A percentile compares a stretch with the other conserved stretches of the same genome.
These are phyloP conservation scores for Xylaria acuta DNA, from an alignment of 495 filamentous ascomycete genomes.

Conservation along the genomic window DNA sequence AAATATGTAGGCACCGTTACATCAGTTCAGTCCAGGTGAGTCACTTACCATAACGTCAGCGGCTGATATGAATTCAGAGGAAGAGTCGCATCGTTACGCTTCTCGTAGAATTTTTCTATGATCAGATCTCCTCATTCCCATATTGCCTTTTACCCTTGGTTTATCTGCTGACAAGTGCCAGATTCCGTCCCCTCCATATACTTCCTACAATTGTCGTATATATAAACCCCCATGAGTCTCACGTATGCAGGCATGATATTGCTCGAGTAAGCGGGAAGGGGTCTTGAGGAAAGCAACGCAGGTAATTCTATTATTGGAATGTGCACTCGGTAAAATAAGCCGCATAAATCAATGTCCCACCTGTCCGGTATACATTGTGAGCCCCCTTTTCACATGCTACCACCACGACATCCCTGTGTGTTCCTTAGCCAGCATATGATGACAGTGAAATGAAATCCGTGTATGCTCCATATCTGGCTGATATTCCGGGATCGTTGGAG, in stretches of 20 bases:
- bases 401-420: background rate
- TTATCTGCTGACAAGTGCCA: slow-evolving; percentile 1
- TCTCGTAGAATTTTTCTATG: background rate
- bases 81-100: background rate
- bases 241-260: background rate
- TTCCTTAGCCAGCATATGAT: background rate
- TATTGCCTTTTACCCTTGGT: background rate
- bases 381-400: background rate
- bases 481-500: too few relatives aligned
- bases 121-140: background rate
- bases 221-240: background rate
- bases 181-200: background rate
- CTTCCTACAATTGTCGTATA: background rate
- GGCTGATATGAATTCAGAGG: background rate
- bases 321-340: background rate
- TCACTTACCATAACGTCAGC: background rate
- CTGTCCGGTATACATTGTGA: background rate
- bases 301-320: background rate
- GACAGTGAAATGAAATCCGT: background rate
- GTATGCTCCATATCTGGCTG: background rate
- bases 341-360: background rate
- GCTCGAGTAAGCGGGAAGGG: background rate
- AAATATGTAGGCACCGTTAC: background rate
- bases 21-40: background rate
- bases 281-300: background rate